Evolutionary conservation across 495 filamentous ascomycete species (phyloP).

Genomic region (Aspergillus indologenus): DNA sequence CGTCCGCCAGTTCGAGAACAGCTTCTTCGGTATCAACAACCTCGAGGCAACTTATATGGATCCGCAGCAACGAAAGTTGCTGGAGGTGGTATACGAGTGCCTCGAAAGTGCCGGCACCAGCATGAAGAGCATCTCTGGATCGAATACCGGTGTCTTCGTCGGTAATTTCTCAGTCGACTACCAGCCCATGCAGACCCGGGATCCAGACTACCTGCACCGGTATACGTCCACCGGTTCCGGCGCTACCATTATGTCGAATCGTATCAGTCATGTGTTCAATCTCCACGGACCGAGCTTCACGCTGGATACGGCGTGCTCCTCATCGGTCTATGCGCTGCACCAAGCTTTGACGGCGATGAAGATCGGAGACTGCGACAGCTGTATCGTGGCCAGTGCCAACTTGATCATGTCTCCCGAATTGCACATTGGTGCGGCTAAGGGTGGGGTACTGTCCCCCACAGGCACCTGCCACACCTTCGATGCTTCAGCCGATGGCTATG

Average conservation of each 20-base stretch:
- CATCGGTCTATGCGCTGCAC: slow-evolving; percentile 31
- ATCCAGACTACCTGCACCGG: not conserved
- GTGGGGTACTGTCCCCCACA: slow-evolving; percentile 26
- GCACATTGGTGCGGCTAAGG: slow-evolving; percentile 15
- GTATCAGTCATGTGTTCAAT: slow-evolving; percentile 37
- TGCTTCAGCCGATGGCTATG: slow-evolving; percentile 59
- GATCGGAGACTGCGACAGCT: too few relatives aligned
- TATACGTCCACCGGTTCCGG: too few relatives aligned
- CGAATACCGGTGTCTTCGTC: slow-evolving; percentile 42
- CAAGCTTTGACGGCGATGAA: too few relatives aligned
- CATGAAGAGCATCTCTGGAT: slow-evolving; percentile 28
- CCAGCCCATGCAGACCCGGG: slow-evolving; percentile 8
- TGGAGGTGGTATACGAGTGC: slow-evolving; percentile 14
- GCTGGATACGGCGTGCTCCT: slow-evolving; percentile 40
- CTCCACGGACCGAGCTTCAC: slow-evolving; percentile 24
- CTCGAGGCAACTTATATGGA: slow-evolving; percentile 10
- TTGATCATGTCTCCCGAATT: too few relatives aligned
- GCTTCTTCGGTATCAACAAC: slow-evolving; percentile 11
- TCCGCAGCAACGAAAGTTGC: not conserved
- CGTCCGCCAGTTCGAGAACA: not conserved
- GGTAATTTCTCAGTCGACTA: slow-evolving; percentile 27
- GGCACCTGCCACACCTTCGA: slow-evolving; percentile 57
- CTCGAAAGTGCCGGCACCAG: slow-evolving; percentile 21
- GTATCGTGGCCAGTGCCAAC: too few relatives aligned
- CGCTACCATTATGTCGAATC: slow-evolving; percentile 16